Percentiles rank a stretch among this genome's conserved stretches.
phyloP scores from a whole-genome alignment of 2,329 filamentous ascomycete genomes.

The Colletotrichum agaves region DNA sequence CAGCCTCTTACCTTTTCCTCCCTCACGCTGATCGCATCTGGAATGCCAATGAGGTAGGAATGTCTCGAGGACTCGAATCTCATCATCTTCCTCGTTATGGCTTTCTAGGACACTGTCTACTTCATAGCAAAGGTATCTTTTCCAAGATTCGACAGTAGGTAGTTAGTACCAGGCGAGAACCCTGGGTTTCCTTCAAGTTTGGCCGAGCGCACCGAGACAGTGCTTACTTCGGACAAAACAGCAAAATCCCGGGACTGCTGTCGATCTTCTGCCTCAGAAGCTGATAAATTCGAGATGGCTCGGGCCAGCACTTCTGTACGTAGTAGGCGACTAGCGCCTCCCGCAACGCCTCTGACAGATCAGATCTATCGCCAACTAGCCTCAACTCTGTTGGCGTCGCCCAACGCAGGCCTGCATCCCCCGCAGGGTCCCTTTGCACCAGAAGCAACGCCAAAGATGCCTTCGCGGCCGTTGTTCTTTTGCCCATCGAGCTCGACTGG shows the following conservation, averaged over 20 bases:
- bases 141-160: conserved; percentile 17
- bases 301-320: conserved; percentile 9
- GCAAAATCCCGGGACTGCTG: background rate
- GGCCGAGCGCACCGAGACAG: conserved; percentile 34
- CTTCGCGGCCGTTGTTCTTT: conserved; percentile 6
- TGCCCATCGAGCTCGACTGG: background rate
- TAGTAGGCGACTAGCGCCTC: conserved; percentile 19
- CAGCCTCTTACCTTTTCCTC: background rate
- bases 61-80: conserved; percentile 9
- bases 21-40: background rate
- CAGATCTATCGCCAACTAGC: conserved; percentile 27
- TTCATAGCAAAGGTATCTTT: background rate
- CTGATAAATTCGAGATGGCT: background rate
- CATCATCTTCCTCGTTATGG: conserved; percentile 6
- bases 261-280: conserved; percentile 5
- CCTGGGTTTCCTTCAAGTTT: conserved; percentile 14
- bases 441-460: background rate
- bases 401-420: conserved; percentile 21
- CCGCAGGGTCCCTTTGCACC: conserved; percentile 24
- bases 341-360: conserved; percentile 17
- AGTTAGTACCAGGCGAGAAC: background rate
- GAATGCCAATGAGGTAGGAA: conserved; percentile 23
- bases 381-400: conserved; percentile 28
- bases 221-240: conserved; percentile 5
- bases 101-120: conserved; percentile 32